Percentiles rank a stretch among this genome's conserved stretches.
Evolutionary conservation across 768 basidiomycete species (phyloP).

Genomic region (Crucibulum laeve): DNA sequence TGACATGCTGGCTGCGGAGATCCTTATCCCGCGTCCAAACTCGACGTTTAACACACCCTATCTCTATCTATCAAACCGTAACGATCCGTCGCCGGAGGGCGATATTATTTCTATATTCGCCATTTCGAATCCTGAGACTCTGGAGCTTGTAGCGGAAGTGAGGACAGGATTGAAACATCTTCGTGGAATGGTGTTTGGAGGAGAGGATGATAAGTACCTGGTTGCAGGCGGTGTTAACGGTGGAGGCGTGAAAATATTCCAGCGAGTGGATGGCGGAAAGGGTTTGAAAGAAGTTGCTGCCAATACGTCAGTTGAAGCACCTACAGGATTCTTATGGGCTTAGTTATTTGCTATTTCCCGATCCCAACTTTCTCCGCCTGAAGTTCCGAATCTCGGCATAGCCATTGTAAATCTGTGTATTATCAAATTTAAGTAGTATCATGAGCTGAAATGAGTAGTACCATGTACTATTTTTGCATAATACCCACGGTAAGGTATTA

Average conservation of each 20-base stretch:
- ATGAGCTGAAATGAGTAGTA: too few species aligned
- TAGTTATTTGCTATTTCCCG: too few species aligned
- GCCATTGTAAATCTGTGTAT: too few species aligned
- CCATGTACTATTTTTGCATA: too few species aligned
- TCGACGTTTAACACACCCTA: slow-evolving; percentile 48
- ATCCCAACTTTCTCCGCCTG: too few species aligned
- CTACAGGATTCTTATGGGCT: slow-evolving; percentile 64
- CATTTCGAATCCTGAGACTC: slow-evolving; percentile 36
- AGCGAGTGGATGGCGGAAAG: slow-evolving; percentile 57
- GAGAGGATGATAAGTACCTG: slow-evolving; percentile 55
- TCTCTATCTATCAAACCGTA: slow-evolving; percentile 73
- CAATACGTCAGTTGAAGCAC: slow-evolving; percentile 35
- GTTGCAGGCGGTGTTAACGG: slow-evolving; percentile 61
- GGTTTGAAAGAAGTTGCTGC: slow-evolving; percentile 48
- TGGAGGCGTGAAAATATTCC: slow-evolving; percentile 68
- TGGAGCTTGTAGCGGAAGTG: slow-evolving; percentile 56
- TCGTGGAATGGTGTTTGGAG: slow-evolving; percentile 66
- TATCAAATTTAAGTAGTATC: too few species aligned
- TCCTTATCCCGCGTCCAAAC: slow-evolving; percentile 56
- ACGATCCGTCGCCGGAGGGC: slow-evolving; percentile 64
- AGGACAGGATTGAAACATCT: slow-evolving; percentile 67
- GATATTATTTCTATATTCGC: slow-evolving; percentile 73
- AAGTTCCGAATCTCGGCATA: too few species aligned
- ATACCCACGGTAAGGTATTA: too few species aligned
- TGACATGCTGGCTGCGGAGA: slow-evolving; percentile 64